These are phyloP conservation scores for Beauveria medogensis DNA, from an alignment of 2,329 filamentous ascomycete genomes.

Conservation along the genomic window DNA sequence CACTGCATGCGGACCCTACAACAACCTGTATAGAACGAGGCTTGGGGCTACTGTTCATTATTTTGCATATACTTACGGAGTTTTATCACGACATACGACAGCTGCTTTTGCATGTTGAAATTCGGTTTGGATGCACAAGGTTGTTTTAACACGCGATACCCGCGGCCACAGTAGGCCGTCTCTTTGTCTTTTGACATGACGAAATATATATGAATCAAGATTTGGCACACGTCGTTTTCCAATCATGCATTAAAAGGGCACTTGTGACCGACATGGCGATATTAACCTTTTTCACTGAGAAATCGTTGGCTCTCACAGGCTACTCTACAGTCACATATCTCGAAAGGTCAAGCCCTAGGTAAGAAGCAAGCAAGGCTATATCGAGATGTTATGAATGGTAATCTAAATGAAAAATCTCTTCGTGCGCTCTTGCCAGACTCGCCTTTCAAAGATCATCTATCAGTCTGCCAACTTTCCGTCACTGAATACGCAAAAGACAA, in stretches of 20 bases:
- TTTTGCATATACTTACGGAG: slow-evolving; percentile 6
- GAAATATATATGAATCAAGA: slow-evolving; percentile 2
- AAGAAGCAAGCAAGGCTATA: too few species aligned
- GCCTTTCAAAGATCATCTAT: too few species aligned
- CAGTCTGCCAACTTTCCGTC: too few species aligned
- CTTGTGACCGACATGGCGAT: too few species aligned
- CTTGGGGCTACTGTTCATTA: background rate
- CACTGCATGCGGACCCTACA: background rate
- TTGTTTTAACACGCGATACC: slow-evolving; percentile 15
- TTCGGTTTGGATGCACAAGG: background rate
- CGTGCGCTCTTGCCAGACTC: too few species aligned
- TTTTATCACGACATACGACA: background rate
- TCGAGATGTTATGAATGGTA: too few species aligned
- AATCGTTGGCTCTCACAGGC: too few species aligned
- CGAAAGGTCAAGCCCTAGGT: too few species aligned
- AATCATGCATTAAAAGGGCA: background rate
- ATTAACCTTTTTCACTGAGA: too few species aligned
- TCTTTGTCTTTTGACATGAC: slow-evolving; percentile 7
- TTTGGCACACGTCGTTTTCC: background rate
- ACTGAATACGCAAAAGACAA: too few species aligned
- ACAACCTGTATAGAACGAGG: background rate
- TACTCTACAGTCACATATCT: too few species aligned
- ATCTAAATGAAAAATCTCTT: too few species aligned
- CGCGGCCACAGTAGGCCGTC: slow-evolving; percentile 13
- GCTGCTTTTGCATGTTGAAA: background rate